phyloP scores from a whole-genome alignment of 768 basidiomycete genomes.

The Amyloporia xantha region DNA sequence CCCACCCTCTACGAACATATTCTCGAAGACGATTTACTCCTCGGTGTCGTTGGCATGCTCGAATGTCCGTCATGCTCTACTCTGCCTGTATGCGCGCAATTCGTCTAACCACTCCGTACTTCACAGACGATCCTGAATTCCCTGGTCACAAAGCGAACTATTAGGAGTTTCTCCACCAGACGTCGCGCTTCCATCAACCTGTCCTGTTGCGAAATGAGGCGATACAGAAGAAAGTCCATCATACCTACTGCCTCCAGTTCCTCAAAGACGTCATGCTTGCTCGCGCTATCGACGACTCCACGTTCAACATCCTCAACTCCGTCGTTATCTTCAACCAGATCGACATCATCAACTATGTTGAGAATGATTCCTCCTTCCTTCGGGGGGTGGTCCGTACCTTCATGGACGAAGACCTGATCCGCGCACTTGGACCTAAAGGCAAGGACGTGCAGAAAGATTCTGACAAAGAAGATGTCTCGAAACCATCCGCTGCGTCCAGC shows the following conservation, averaged over 20 bases:
- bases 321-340: constrained; percentile 99
- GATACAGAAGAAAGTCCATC: constrained; percentile 87
- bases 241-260: constrained; percentile 94
- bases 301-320: constrained; percentile 94
- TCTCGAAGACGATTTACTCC: constrained; percentile 86
- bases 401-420: constrained; percentile 57
- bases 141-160: constrained; percentile 96
- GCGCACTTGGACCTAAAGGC: constrained; percentile 13
- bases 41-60: constrained; percentile 91
- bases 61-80: constrained; percentile 67
- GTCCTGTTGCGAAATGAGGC: constrained; percentile 72
- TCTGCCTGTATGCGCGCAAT: constrained; percentile 2
- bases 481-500: too few species aligned
- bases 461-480: constrained; percentile 28
- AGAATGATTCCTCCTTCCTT: constrained; percentile 69
- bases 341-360: constrained; percentile 90
- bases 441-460: constrained; percentile 20
- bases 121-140: constrained; percentile 91
- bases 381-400: constrained; percentile 72
- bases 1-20: constrained; percentile 93
- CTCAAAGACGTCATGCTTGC: constrained; percentile 98
- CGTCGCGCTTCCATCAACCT: constrained; percentile 84
- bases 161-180: constrained; percentile 82
- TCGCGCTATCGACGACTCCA: constrained; percentile 89
- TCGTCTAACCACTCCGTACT: constrained; percentile 7